Evolutionary conservation across 1,139 yeast genomes (phyloP).

Genomic region (Geotrichum phurueaensis): DNA sequence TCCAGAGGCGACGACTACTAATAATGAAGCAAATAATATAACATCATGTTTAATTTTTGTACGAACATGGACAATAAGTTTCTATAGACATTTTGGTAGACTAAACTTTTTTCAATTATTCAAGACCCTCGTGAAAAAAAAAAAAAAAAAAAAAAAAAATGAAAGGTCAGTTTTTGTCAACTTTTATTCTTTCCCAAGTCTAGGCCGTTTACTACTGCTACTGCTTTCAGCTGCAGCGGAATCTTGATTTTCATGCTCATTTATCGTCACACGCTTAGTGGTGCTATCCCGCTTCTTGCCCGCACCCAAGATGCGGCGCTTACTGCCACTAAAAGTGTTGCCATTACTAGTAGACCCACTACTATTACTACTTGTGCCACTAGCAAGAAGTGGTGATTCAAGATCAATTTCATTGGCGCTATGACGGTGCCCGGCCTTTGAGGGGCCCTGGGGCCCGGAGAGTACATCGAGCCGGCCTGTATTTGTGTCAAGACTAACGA

Average conservation of each 20-base stretch:
- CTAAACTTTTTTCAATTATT: neutral
- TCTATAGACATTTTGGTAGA: neutral
- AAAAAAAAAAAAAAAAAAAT: neutral
- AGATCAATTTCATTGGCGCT: neutral
- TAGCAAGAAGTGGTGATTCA: neutral
- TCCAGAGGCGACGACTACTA: slow-evolving; percentile 92
- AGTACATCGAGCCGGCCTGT: neutral
- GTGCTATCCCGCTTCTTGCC: neutral
- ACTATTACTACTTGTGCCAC: neutral
- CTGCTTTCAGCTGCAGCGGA: neutral
- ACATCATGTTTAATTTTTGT: neutral
- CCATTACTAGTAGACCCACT: neutral
- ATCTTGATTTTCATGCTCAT: neutral
- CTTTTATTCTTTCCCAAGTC: neutral
- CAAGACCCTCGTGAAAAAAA: neutral
- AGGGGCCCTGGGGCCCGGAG: neutral
- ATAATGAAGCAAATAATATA: neutral
- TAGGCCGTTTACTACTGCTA: neutral
- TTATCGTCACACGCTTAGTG: neutral
- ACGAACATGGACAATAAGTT: neutral
- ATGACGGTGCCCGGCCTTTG: neutral
- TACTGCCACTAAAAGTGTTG: neutral
- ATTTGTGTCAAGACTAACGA: neutral
- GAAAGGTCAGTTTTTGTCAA: neutral
- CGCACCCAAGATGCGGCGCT: neutral